Conservation (phyloP, 768 basidiomycete genomes). For the Mycena olivaceomarginata region DNA sequence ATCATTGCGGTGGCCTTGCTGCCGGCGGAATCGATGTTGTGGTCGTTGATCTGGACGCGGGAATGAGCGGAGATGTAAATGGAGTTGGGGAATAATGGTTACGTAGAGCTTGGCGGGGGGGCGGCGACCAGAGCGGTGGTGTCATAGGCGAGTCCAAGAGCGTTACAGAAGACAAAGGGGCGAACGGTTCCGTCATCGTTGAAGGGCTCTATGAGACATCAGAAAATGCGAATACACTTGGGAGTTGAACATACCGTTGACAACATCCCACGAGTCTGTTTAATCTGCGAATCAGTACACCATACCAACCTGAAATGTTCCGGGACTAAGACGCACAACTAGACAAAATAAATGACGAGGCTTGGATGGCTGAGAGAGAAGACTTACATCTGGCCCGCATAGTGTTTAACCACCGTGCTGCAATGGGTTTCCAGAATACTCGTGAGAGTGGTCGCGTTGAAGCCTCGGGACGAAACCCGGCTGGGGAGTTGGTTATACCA, state of each 20-base stretch:
- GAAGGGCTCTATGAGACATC: conserved; percentile 56
- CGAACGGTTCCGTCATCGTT: conserved; percentile 70
- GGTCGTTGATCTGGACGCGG: too few relatives aligned
- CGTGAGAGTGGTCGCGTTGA: conserved; percentile 61
- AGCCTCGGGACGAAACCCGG: conserved; percentile 67
- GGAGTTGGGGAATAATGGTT: neutral
- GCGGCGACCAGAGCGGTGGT: conserved; percentile 64
- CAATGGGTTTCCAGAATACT: conserved; percentile 69
- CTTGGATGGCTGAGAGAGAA: neutral
- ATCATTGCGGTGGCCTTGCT: conserved; percentile 58
- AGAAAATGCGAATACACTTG: neutral
- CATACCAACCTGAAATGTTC: neutral
- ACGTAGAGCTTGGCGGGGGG: conserved; percentile 66
- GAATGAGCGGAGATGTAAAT: conserved; percentile 48
- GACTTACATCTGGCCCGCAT: conserved; percentile 69
- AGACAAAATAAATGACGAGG: neutral
- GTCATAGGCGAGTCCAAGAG: conserved; percentile 59
- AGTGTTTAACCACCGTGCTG: conserved; percentile 69
- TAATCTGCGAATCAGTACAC: neutral
- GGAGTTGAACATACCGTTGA: conserved; percentile 52
- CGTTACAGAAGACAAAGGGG: conserved; percentile 62
- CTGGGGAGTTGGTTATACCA: conserved; percentile 71
- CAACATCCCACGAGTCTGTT: conserved; percentile 57
- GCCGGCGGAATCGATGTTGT: conserved; percentile 21
- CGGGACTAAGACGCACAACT: conserved; percentile 57